Percentiles rank a stretch among this genome's conserved stretches.
These are phyloP conservation scores for Nakaseomyces delphensis DNA, from an alignment of 1,139 yeast species.

Conservation along the genomic window DNA sequence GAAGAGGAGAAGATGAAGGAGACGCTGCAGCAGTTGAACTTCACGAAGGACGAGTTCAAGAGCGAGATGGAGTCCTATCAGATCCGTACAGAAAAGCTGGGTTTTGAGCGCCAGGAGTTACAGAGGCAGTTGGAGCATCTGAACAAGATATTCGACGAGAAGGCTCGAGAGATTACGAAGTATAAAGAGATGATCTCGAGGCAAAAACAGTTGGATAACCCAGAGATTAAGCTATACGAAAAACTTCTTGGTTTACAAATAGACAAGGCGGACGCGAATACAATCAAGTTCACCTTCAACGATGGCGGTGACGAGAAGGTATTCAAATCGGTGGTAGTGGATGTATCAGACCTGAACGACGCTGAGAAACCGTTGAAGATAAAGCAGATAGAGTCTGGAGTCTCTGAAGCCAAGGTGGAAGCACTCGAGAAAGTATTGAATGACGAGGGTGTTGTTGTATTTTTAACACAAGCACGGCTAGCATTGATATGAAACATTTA, in stretches of 20 bases:
- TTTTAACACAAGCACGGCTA: background rate
- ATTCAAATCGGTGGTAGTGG: slow-evolving; percentile 14
- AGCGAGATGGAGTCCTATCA: slow-evolving; percentile 19
- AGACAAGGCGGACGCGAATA: slow-evolving; percentile 19
- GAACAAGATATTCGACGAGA: slow-evolving; percentile 17
- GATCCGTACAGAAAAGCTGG: slow-evolving; percentile 16
- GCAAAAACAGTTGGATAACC: slow-evolving; percentile 21
- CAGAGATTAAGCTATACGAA: slow-evolving; percentile 26
- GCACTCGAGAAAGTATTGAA: background rate
- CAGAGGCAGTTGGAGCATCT: slow-evolving; percentile 17
- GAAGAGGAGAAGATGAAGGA: slow-evolving; percentile 6
- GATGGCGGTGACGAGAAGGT: slow-evolving; percentile 16
- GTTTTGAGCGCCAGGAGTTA: slow-evolving; percentile 14
- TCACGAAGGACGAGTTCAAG: slow-evolving; percentile 14
- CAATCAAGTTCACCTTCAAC: slow-evolving; percentile 19
- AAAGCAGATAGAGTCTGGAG: background rate
- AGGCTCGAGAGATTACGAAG: slow-evolving; percentile 22
- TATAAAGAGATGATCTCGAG: slow-evolving; percentile 19
- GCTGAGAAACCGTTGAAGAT: background rate
- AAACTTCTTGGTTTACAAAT: slow-evolving; percentile 23
- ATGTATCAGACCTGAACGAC: slow-evolving; percentile 14
- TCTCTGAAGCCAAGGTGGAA: background rate
- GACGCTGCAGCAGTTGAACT: slow-evolving; percentile 3
- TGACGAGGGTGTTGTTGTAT: background rate
- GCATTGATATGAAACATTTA: background rate